Conservation (phyloP, 2,329 filamentous ascomycete genomes). For the Exophiala viscosa region DNA sequence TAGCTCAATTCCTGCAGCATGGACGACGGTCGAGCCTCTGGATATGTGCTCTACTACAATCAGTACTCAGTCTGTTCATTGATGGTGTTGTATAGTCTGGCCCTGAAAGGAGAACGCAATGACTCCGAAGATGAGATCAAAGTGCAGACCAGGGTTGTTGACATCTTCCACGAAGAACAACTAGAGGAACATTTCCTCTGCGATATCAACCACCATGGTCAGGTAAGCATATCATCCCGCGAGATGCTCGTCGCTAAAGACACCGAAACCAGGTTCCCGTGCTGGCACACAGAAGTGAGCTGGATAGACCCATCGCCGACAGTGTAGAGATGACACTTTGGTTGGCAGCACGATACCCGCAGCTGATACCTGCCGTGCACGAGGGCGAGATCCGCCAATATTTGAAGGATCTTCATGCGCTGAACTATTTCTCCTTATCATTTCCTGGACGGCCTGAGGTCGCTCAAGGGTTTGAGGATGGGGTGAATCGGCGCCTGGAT, state of each 20-base stretch:
- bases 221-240: neutral
- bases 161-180: conserved; percentile 10
- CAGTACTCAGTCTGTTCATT: conserved; percentile 10
- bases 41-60: conserved; percentile 5
- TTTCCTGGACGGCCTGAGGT: conserved; percentile 5
- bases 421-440: conserved; percentile 13
- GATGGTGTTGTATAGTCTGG: conserved; percentile 4
- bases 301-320: neutral
- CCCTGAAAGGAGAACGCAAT: neutral
- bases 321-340: neutral
- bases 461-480: conserved; percentile 2
- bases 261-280: neutral
- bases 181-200: conserved; percentile 4
- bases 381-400: neutral
- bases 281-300: neutral
- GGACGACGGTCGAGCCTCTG: no score
- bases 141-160: neutral
- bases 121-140: neutral
- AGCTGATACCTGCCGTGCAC: conserved; percentile 1
- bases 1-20: neutral
- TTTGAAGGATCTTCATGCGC: conserved; percentile 3
- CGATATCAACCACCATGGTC: conserved; percentile 4
- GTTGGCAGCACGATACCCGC: neutral
- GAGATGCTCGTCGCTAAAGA: neutral
- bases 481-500: neutral